phyloP scores from a whole-genome alignment of 1,284 basidiomycete genomes.

The Ganoderma leucocontextum region DNA sequence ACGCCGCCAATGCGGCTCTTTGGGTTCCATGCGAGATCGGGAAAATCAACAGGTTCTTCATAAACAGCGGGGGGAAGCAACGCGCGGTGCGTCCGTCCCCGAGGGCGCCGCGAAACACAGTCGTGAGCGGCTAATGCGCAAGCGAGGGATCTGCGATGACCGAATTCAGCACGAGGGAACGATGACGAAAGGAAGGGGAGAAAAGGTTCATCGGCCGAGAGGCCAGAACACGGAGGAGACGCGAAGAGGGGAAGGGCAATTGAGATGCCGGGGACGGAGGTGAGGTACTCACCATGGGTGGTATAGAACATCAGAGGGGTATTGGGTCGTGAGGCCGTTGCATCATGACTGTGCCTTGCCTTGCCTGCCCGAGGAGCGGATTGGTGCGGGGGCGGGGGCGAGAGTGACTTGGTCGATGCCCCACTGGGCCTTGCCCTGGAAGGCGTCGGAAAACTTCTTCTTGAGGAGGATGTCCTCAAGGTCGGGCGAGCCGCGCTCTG shows the following conservation, averaged over 20 bases:
- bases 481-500: constrained; percentile 64
- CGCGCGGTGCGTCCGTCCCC: not conserved
- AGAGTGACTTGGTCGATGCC: constrained; percentile 41
- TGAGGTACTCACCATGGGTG: constrained; percentile 33
- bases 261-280: not conserved
- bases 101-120: not conserved
- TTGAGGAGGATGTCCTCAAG: constrained; percentile 61
- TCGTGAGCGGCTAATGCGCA: constrained; percentile 23
- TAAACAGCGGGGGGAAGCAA: not conserved
- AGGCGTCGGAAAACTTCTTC: constrained; percentile 48
- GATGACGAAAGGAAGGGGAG: constrained; percentile 18
- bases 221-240: constrained; percentile 4
- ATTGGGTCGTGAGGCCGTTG: constrained; percentile 23
- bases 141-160: constrained; percentile 28
- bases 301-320: constrained; percentile 38
- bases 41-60: not conserved
- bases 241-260: not conserved
- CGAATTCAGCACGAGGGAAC: constrained; percentile 21
- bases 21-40: constrained; percentile 27
- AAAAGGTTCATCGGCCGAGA: constrained; percentile 18
- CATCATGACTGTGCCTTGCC: constrained; percentile 35
- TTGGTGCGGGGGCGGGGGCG: constrained; percentile 23
- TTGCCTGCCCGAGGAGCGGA: constrained; percentile 27
- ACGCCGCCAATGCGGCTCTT: constrained; percentile 27
- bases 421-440: constrained; percentile 45